Conservation (phyloP, 2,329 filamentous ascomycete species). For the Fusarium sp. region DNA sequence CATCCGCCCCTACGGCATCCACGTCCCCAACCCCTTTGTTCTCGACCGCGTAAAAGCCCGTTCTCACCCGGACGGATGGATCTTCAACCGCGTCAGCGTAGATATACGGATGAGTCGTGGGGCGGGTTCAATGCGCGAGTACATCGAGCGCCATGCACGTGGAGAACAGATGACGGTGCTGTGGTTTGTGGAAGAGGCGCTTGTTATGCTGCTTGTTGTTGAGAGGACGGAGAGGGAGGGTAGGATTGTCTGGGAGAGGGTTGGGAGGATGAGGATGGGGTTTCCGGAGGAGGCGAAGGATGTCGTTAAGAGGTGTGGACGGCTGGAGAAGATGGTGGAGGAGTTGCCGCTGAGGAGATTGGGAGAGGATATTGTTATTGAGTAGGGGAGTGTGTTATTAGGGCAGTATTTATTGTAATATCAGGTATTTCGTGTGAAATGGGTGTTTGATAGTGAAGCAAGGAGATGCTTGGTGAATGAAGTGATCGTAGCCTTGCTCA, state of each 20-base stretch:
- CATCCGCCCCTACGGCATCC: slow-evolving; percentile 43
- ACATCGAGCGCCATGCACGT: slow-evolving; percentile 47
- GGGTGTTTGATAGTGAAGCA: not conserved
- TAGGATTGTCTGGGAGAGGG: slow-evolving; percentile 44
- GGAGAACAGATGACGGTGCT: slow-evolving; percentile 50
- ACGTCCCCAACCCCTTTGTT: slow-evolving; percentile 47
- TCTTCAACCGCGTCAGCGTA: slow-evolving; percentile 49
- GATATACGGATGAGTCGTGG: slow-evolving; percentile 47
- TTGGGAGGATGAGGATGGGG: slow-evolving; percentile 49
- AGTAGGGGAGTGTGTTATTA: slow-evolving; percentile 30
- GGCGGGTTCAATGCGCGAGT: slow-evolving; percentile 43
- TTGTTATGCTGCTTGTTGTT: slow-evolving; percentile 48
- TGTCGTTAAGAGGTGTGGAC: slow-evolving; percentile 43
- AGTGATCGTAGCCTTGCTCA: not conserved
- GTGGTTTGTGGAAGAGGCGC: slow-evolving; percentile 49
- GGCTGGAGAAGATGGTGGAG: slow-evolving; percentile 46
- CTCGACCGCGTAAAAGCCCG: slow-evolving; percentile 49
- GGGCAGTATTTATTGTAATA: slow-evolving; percentile 18
- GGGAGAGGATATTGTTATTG: slow-evolving; percentile 47
- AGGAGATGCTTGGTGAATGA: not conserved
- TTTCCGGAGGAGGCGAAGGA: slow-evolving; percentile 48
- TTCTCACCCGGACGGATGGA: slow-evolving; percentile 45
- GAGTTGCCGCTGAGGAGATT: slow-evolving; percentile 46
- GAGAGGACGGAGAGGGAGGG: slow-evolving; percentile 39
- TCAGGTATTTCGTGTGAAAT: not conserved